A percentile compares a stretch with the other conserved stretches of the same genome.
Evolutionary conservation across 805 yeast species (phyloP).

Genomic region (Metschnikowia lachancei): DNA sequence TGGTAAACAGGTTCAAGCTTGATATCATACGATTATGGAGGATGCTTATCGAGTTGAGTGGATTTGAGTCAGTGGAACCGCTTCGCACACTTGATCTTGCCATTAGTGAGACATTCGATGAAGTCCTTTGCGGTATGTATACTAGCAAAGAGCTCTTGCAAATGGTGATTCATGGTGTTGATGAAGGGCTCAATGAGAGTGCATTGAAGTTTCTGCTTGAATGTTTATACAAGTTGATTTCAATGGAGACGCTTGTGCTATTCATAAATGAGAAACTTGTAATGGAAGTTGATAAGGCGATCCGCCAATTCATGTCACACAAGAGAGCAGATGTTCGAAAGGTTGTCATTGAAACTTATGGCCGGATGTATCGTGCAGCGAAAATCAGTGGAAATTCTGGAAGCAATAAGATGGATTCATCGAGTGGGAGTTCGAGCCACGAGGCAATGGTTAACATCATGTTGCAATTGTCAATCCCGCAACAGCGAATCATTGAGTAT

Average conservation of each 20-base stretch:
- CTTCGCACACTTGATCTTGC: slow-evolving; percentile 26
- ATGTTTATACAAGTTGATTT: slow-evolving; percentile 27
- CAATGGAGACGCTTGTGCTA: slow-evolving; percentile 19
- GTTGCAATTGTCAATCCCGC: slow-evolving; percentile 40
- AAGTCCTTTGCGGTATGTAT: slow-evolving; percentile 29
- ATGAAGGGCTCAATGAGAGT: slow-evolving; percentile 2
- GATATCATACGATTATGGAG: slow-evolving; percentile 26
- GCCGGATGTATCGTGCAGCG: slow-evolving; percentile 28
- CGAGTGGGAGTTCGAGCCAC: slow-evolving; percentile 3
- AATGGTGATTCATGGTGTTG: slow-evolving; percentile 18
- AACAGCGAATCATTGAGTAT: slow-evolving; percentile 46
- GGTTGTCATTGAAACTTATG: slow-evolving; percentile 37
- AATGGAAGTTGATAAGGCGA: slow-evolving; percentile 27
- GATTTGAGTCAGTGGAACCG: slow-evolving; percentile 7
- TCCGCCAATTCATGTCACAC: slow-evolving; percentile 29
- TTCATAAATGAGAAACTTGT: slow-evolving; percentile 21
- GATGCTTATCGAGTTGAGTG: slow-evolving; percentile 23
- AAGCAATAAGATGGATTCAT: slow-evolving; percentile 11
- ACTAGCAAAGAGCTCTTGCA: slow-evolving; percentile 22
- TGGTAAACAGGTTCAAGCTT: slow-evolving; percentile 27
- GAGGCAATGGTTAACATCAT: slow-evolving; percentile 29
- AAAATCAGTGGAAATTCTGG: slow-evolving; percentile 15
- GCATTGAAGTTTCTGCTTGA: slow-evolving; percentile 24
- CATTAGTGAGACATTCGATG: slow-evolving; percentile 31
- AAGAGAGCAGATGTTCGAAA: slow-evolving; percentile 38